Evolutionary conservation across 2,329 filamentous ascomycete genomes (phyloP).

Genomic region (Aspergillus cejpii): DNA sequence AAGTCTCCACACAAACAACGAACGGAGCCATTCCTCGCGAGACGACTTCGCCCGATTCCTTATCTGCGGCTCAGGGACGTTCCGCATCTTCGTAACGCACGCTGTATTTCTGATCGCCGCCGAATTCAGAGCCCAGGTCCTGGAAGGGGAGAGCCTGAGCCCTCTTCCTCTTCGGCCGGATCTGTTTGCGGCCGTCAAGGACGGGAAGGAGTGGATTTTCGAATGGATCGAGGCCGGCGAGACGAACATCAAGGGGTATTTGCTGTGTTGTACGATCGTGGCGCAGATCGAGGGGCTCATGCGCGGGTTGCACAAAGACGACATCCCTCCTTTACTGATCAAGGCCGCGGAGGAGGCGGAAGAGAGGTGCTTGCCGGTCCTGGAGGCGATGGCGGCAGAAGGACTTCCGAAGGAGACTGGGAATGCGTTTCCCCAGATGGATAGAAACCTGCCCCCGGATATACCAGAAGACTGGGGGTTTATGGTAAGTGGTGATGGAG

Average conservation of each 20-base stretch:
- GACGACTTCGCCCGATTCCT: conserved; percentile 37
- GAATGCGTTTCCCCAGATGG: conserved; percentile 15
- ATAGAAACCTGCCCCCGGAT: conserved; percentile 22
- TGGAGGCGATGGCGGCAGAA: conserved; percentile 19
- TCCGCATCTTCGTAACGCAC: conserved; percentile 15
- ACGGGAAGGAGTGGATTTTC: conserved; percentile 39
- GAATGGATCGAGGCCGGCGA: conserved; percentile 45
- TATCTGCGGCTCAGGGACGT: conserved; percentile 32
- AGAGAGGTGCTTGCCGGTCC: conserved; percentile 20
- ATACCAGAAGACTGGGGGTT: conserved; percentile 41
- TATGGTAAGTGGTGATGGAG: conserved; percentile 29
- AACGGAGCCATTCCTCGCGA: conserved; percentile 1
- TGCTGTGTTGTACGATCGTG: conserved; percentile 39
- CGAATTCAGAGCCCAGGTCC: conserved; percentile 24
- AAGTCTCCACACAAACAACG: conserved; percentile 3
- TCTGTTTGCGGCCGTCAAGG: conserved; percentile 31
- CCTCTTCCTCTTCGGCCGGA: conserved; percentile 23
- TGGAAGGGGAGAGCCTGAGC: conserved; percentile 24
- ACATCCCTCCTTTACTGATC: conserved; percentile 32
- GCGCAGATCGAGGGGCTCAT: conserved; percentile 42
- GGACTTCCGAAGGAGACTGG: conserved; percentile 6
- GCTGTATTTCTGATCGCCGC: conserved; percentile 18
- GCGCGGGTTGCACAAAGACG: conserved; percentile 30
- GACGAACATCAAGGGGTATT: conserved; percentile 50
- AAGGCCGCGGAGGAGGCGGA: conserved; percentile 34